Percentiles rank a stretch among this genome's conserved stretches.
Evolutionary conservation across 2,329 filamentous ascomycete species (phyloP).

Genomic region (Colletotrichum theobromicola): DNA sequence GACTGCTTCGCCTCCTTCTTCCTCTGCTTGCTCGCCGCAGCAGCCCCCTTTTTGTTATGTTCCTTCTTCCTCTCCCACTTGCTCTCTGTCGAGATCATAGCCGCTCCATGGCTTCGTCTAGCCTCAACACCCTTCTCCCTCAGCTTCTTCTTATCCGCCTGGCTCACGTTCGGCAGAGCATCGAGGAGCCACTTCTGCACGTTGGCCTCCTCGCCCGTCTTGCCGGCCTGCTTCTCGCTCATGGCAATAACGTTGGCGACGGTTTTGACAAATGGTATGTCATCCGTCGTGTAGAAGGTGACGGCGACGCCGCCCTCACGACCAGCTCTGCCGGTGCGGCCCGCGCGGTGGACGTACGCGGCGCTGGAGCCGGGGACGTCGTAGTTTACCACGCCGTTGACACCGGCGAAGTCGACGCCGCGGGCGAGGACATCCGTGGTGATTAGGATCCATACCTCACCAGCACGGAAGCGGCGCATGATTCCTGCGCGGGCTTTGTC

Average conservation of each 20-base stretch:
- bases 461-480: constrained; percentile 88
- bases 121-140: constrained; percentile 83
- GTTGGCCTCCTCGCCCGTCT: constrained; percentile 56
- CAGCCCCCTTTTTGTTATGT: constrained; percentile 69
- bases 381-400: constrained; percentile 97
- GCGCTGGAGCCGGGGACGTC: constrained; percentile 93
- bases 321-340: constrained; percentile 87
- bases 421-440: constrained; percentile 93
- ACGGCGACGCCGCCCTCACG: constrained; percentile 87
- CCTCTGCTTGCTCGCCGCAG: constrained; percentile 64
- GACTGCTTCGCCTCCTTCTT: constrained; percentile 40
- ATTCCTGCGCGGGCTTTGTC: constrained; percentile 77
- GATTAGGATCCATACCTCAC: constrained; percentile 95
- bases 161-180: constrained; percentile 81
- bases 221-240: constrained; percentile 74
- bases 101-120: constrained; percentile 53
- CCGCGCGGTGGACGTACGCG: constrained; percentile 91
- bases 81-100: constrained; percentile 83
- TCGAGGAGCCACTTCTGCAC: constrained; percentile 89
- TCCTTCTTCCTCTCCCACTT: constrained; percentile 74
- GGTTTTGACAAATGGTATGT: constrained; percentile 86
- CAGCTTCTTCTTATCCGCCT: constrained; percentile 82
- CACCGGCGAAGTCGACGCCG: constrained; percentile 91
- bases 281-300: constrained; percentile 94
- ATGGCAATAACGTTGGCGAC: constrained; percentile 91